A percentile compares a stretch with the other conserved stretches of the same genome.
phyloP scores from a whole-genome alignment of 805 yeast species.

The Lipomyces japonicus region DNA sequence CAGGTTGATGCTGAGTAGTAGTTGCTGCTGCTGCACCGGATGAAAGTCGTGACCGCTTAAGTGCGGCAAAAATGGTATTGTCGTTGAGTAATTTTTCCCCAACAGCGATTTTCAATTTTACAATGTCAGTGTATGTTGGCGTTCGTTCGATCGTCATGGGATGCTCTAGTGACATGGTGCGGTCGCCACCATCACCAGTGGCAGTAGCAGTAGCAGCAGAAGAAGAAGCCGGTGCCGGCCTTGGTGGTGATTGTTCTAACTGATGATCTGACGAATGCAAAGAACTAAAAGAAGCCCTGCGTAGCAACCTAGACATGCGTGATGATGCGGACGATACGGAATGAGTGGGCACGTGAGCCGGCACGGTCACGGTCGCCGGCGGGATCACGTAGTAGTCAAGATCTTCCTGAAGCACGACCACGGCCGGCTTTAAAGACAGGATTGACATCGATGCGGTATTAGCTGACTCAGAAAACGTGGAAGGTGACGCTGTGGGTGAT shows the following conservation, averaged over 20 bases:
- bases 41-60: slow-evolving; percentile 26
- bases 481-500: neutral
- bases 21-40: neutral
- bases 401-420: slow-evolving; percentile 89
- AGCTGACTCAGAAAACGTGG: slow-evolving; percentile 1
- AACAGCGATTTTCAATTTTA: slow-evolving; percentile 64
- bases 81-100: slow-evolving; percentile 62
- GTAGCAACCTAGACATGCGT: neutral
- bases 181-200: neutral
- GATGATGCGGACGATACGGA: neutral
- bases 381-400: slow-evolving; percentile 90
- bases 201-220: neutral
- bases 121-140: slow-evolving; percentile 51
- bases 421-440: slow-evolving; percentile 76
- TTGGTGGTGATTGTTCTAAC: neutral
- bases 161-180: neutral
- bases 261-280: neutral
- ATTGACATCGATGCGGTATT: slow-evolving; percentile 39
- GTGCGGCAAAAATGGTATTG: slow-evolving; percentile 67
- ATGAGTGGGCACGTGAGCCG: neutral
- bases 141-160: neutral
- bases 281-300: neutral
- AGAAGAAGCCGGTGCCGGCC: neutral
- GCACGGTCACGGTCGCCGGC: slow-evolving; percentile 41
- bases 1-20: neutral